Evolutionary conservation across 2,329 filamentous ascomycete genomes (phyloP).

Genomic region (Clonostachys byssicola): DNA sequence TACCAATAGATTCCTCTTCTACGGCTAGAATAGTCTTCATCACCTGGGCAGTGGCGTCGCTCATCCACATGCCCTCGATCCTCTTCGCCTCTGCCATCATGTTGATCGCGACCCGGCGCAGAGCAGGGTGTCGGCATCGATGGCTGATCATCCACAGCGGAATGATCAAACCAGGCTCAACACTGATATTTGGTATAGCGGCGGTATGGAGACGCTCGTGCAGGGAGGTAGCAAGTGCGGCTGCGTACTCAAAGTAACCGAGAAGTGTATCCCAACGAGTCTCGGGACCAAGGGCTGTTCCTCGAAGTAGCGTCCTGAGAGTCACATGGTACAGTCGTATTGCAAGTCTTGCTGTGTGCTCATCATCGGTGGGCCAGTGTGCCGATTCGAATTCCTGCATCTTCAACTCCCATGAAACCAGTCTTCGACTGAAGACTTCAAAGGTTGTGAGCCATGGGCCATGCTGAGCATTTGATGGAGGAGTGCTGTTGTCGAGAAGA

Average conservation of each 20-base stretch:
- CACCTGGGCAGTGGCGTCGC: conserved; percentile 17
- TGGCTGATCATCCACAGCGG: conserved; percentile 16
- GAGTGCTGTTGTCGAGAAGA: conserved; percentile 2
- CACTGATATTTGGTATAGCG: conserved; percentile 11
- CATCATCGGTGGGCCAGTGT: conserved; percentile 1
- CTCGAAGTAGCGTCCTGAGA: conserved; percentile 10
- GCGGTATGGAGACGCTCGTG: background rate
- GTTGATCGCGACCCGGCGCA: conserved; percentile 15
- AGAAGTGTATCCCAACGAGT: conserved; percentile 17
- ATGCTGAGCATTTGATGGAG: background rate
- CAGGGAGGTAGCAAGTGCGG: conserved; percentile 7
- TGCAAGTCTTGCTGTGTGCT: conserved; percentile 2
- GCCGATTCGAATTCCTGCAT: background rate
- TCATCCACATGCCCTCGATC: conserved; percentile 25
- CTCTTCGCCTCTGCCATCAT: conserved; percentile 16
- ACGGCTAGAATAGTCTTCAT: background rate
- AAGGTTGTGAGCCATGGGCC: conserved; percentile 3
- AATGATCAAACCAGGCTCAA: conserved; percentile 24
- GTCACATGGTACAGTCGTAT: conserved; percentile 21
- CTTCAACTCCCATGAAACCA: conserved; percentile 5
- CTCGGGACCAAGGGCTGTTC: conserved; percentile 14
- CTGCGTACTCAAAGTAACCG: conserved; percentile 18
- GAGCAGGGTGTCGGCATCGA: conserved; percentile 20
- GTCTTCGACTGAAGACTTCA: conserved; percentile 8
- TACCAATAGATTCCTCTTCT: background rate